Conservation (phyloP, 768 basidiomycete genomes). For the Rhodosporidiobolus odoratus region DNA sequence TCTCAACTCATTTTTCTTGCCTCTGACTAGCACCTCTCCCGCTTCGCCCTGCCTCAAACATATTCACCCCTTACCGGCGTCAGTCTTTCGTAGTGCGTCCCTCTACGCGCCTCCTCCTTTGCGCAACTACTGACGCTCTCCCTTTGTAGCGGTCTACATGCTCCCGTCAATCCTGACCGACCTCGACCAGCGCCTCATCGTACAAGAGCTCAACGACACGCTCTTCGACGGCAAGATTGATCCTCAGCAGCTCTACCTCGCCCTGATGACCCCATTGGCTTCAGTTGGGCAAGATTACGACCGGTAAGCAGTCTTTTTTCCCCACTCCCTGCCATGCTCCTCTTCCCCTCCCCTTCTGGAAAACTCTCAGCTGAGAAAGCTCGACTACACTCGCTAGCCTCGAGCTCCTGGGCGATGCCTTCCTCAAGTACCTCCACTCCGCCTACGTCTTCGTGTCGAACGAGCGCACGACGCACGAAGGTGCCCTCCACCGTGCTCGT, state of each 20-base stretch:
- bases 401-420: constrained; percentile 62
- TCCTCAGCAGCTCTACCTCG: constrained; percentile 60
- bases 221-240: constrained; percentile 61
- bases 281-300: constrained; percentile 72
- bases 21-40: constrained; percentile 52
- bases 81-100: constrained; percentile 43
- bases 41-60: constrained; percentile 47
- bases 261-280: constrained; percentile 66
- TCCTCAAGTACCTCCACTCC: constrained; percentile 71
- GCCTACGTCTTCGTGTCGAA: constrained; percentile 64
- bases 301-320: constrained; percentile 74
- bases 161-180: constrained; percentile 68
- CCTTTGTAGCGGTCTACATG: constrained; percentile 62
- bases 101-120: too few species aligned
- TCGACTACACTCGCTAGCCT: too few species aligned
- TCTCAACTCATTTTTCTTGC: background rate
- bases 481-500: constrained; percentile 61
- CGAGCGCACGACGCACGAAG: constrained; percentile 61
- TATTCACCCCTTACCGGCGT: constrained; percentile 67
- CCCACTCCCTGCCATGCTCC: constrained; percentile 32
- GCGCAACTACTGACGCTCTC: background rate
- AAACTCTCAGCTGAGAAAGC: too few species aligned
- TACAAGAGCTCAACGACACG: constrained; percentile 69
- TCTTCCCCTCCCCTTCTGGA: background rate
- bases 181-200: constrained; percentile 68